These are phyloP conservation scores for Rhizomucor miehei DNA, from an alignment of 371 early-diverging fungal genomes.

Conservation along the genomic window DNA sequence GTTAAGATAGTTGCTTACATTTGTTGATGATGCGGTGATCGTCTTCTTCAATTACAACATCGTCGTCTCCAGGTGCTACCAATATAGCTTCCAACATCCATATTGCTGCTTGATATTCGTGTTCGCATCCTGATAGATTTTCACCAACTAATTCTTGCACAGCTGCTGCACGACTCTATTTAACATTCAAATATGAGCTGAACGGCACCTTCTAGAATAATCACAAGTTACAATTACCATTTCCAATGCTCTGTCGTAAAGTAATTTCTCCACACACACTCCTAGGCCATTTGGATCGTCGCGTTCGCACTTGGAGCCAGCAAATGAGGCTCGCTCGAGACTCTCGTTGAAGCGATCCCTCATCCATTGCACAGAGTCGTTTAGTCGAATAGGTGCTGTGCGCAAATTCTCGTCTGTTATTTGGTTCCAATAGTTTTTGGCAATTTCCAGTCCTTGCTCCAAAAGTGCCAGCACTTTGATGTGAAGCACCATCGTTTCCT, in stretches of 20 bases:
- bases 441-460: slow-evolving; percentile 72
- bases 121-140: slow-evolving; percentile 67
- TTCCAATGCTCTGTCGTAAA: slow-evolving; percentile 70
- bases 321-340: slow-evolving; percentile 73
- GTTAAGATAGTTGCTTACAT: slow-evolving; percentile 37
- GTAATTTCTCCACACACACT: slow-evolving; percentile 58
- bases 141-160: slow-evolving; percentile 50
- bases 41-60: slow-evolving; percentile 53
- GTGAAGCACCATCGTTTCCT: slow-evolving; percentile 76
- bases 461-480: slow-evolving; percentile 72
- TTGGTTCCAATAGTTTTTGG: slow-evolving; percentile 68
- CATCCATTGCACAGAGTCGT: slow-evolving; percentile 83
- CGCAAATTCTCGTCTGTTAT: slow-evolving; percentile 24
- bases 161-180: slow-evolving; percentile 54
- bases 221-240: no score
- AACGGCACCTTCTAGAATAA: no score
- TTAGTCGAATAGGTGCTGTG: slow-evolving; percentile 39
- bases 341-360: slow-evolving; percentile 84
- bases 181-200: no score
- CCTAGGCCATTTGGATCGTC: slow-evolving; percentile 35
- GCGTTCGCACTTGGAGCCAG: slow-evolving; percentile 45
- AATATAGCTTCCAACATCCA: slow-evolving; percentile 78
- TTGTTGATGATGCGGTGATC: slow-evolving; percentile 55
- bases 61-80: slow-evolving; percentile 46
- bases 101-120: slow-evolving; percentile 74